phyloP scores from a whole-genome alignment of 805 yeast genomes.

The Candida insectalens region DNA sequence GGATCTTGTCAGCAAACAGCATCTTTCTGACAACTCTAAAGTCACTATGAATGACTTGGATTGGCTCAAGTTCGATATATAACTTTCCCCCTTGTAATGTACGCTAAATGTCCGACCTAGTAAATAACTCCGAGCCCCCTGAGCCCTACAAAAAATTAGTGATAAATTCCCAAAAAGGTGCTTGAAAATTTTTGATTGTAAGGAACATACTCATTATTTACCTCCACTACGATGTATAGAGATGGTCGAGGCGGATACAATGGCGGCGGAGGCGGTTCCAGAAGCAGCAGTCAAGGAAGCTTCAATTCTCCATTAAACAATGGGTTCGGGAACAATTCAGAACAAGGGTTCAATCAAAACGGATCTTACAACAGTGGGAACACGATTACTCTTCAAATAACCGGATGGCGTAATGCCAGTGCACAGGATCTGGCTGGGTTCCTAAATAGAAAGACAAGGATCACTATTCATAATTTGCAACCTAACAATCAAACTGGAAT shows the following conservation, averaged over 20 bases:
- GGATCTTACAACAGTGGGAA: too few species aligned
- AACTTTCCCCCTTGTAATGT: too few species aligned
- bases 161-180: too few species aligned
- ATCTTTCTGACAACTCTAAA: not conserved
- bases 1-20: too few species aligned
- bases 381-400: too few species aligned
- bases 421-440: slow-evolving; percentile 60
- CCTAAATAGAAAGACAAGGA: slow-evolving; percentile 54
- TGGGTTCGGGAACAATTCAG: too few species aligned
- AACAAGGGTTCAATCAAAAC: too few species aligned
- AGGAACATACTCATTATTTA: not conserved
- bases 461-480: slow-evolving; percentile 36
- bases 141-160: too few species aligned
- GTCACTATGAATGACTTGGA: slow-evolving; percentile 21
- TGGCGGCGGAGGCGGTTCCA: slow-evolving; percentile 12
- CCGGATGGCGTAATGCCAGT: slow-evolving; percentile 78
- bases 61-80: slow-evolving; percentile 27
- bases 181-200: not conserved
- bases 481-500: slow-evolving; percentile 36
- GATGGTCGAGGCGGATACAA: not conserved
- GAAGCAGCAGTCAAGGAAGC: slow-evolving; percentile 6
- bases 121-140: too few species aligned
- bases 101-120: too few species aligned
- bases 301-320: too few species aligned
- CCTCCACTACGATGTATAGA: slow-evolving; percentile 7